These are phyloP conservation scores for Balakata baccata DNA, from an alignment of 345 rosid genomes.

Conservation along the genomic window DNA sequence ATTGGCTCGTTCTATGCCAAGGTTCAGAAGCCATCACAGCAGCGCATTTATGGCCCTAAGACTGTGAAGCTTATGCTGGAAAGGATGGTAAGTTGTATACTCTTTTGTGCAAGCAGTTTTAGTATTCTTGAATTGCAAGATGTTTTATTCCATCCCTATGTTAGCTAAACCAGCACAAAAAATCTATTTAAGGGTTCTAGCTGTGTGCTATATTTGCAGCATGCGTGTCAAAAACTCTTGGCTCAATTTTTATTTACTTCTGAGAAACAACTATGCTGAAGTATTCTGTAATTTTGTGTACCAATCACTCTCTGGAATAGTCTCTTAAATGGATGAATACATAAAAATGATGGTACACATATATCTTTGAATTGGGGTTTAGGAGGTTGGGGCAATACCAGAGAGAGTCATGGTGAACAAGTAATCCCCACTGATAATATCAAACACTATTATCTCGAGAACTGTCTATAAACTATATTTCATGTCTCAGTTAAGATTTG, in stretches of 20 bases:
- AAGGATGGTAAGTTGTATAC: constrained; percentile 60
- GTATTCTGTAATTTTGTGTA: too few relatives aligned
- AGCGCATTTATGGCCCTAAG: constrained; percentile 81
- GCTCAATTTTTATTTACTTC: too few relatives aligned
- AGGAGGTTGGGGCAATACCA: background rate
- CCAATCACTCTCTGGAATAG: background rate
- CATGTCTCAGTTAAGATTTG: background rate
- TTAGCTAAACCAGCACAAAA: too few relatives aligned
- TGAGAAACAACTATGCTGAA: too few relatives aligned
- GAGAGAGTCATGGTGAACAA: background rate
- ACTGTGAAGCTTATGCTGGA: constrained; percentile 65
- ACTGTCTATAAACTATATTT: too few relatives aligned
- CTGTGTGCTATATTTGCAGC: too few relatives aligned
- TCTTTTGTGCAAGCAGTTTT: background rate
- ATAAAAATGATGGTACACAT: background rate
- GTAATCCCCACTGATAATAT: too few relatives aligned
- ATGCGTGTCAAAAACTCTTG: too few relatives aligned
- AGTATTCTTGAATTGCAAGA: background rate
- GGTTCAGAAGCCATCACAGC: constrained; percentile 74
- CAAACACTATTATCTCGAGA: too few relatives aligned
- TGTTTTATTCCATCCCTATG: background rate
- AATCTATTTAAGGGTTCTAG: too few relatives aligned
- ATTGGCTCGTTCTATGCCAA: constrained; percentile 83
- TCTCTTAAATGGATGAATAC: background rate
- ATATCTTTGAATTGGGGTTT: background rate